phyloP scores from a whole-genome alignment of 1,284 basidiomycete genomes.

The Ustilago trichophora region DNA sequence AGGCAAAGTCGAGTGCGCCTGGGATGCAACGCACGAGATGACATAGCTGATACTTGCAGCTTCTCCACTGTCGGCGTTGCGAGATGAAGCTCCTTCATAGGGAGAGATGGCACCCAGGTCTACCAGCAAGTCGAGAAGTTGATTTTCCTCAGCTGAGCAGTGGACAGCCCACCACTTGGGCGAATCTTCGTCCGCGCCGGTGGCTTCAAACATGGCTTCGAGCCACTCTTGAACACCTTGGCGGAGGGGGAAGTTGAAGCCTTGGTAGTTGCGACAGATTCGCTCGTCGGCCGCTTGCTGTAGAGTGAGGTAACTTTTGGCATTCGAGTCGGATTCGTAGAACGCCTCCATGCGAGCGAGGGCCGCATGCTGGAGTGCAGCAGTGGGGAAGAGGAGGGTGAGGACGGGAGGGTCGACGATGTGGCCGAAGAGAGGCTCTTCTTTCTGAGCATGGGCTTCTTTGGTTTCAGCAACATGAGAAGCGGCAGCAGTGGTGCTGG shows the following conservation, averaged over 20 bases:
- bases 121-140: slow-evolving; percentile 43
- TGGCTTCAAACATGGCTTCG: slow-evolving; percentile 43
- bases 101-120: slow-evolving; percentile 19
- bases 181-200: background rate
- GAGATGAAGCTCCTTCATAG: slow-evolving; percentile 19
- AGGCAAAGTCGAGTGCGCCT: slow-evolving; percentile 46
- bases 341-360: slow-evolving; percentile 61
- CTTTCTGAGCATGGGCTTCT: slow-evolving; percentile 6
- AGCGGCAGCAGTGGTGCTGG: background rate
- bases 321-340: slow-evolving; percentile 52
- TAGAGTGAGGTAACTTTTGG: slow-evolving; percentile 39
- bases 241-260: slow-evolving; percentile 59
- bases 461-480: background rate
- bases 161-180: slow-evolving; percentile 43
- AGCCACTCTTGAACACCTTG: slow-evolving; percentile 52
- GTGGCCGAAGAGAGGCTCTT: slow-evolving; percentile 39
- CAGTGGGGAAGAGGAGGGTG: slow-evolving; percentile 56
- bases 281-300: slow-evolving; percentile 43
- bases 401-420: slow-evolving; percentile 45
- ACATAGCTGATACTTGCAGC: slow-evolving; percentile 37
- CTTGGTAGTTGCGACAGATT: slow-evolving; percentile 60
- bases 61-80: slow-evolving; percentile 3
- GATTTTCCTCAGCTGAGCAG: slow-evolving; percentile 50
- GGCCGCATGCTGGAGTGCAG: slow-evolving; percentile 50
- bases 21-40: slow-evolving; percentile 51